Evolutionary conservation across 2,329 filamentous ascomycete species (phyloP).

Genomic region (Peltaster fructicola): DNA sequence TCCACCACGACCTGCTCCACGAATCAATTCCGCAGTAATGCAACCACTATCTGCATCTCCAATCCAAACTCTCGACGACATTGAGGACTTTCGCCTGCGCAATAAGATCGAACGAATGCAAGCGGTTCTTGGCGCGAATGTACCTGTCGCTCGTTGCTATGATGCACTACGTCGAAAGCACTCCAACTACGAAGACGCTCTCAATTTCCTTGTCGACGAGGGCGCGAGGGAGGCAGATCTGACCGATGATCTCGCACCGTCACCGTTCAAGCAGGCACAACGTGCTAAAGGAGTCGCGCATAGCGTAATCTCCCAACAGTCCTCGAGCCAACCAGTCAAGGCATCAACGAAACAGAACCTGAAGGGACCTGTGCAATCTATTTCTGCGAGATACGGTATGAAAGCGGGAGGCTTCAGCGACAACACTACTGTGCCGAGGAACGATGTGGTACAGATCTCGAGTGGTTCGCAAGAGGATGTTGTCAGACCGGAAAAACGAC

Average conservation of each 20-base stretch:
- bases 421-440: slow-evolving; percentile 10
- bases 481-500: too few species aligned
- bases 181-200: slow-evolving; percentile 38
- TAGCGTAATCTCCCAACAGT: slow-evolving; percentile 2
- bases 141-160: slow-evolving; percentile 30
- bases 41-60: slow-evolving; percentile 2
- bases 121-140: slow-evolving; percentile 26
- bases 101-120: slow-evolving; percentile 36
- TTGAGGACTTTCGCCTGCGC: slow-evolving; percentile 31
- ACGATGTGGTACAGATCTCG: slow-evolving; percentile 15
- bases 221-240: slow-evolving; percentile 20
- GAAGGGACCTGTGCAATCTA: too few species aligned
- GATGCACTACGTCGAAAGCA: slow-evolving; percentile 32
- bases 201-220: slow-evolving; percentile 27
- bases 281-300: slow-evolving; percentile 3
- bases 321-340: too few species aligned
- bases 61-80: slow-evolving; percentile 28
- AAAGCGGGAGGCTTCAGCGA: too few species aligned
- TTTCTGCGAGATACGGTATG: too few species aligned
- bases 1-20: slow-evolving; percentile 7
- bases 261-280: slow-evolving; percentile 4
- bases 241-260: slow-evolving; percentile 12
- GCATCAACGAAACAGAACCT: too few species aligned
- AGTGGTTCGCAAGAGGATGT: too few species aligned
- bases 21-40: too few species aligned